A percentile compares a stretch with the other conserved stretches of the same genome.
phyloP scores from a whole-genome alignment of 2,329 filamentous ascomycete genomes.

The Talaromyces sp. region DNA sequence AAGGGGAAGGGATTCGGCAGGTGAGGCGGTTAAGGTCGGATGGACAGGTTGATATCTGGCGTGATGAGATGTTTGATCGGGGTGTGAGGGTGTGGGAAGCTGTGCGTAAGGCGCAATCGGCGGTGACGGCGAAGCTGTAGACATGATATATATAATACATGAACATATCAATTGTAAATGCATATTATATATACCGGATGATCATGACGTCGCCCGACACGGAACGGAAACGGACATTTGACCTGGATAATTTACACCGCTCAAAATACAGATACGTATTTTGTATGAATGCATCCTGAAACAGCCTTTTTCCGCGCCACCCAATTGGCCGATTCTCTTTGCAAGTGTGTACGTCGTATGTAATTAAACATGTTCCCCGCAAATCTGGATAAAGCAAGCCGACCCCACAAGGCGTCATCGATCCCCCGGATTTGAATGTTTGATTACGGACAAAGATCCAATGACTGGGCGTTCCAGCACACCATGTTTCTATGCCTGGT shows the following conservation, averaged over 20 bases:
- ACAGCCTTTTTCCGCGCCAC: no score
- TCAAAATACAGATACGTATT: no score
- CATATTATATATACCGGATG: not conserved
- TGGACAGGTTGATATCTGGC: conserved; percentile 43
- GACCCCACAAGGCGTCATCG: not conserved
- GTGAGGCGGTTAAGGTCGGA: conserved; percentile 43
- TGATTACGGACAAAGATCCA: not conserved
- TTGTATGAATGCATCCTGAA: no score
- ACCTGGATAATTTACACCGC: no score
- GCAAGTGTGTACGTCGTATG: not conserved
- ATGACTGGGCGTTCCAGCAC: not conserved
- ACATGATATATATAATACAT: not conserved
- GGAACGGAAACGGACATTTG: no score
- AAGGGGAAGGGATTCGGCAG: conserved; percentile 21
- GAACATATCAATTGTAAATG: not conserved
- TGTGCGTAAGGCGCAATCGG: conserved; percentile 13
- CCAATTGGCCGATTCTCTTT: not conserved
- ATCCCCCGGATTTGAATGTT: not conserved
- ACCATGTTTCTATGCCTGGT: not conserved
- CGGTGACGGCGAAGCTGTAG: conserved; percentile 1
- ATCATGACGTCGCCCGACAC: no score
- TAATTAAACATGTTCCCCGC: no score
- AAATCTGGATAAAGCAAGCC: not conserved
- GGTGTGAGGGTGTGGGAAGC: conserved; percentile 46
- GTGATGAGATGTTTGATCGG: conserved; percentile 44